These are phyloP conservation scores for Rhynchospora tenuis DNA, from an alignment of 176 grass and related monocot species.

Conservation along the genomic window DNA sequence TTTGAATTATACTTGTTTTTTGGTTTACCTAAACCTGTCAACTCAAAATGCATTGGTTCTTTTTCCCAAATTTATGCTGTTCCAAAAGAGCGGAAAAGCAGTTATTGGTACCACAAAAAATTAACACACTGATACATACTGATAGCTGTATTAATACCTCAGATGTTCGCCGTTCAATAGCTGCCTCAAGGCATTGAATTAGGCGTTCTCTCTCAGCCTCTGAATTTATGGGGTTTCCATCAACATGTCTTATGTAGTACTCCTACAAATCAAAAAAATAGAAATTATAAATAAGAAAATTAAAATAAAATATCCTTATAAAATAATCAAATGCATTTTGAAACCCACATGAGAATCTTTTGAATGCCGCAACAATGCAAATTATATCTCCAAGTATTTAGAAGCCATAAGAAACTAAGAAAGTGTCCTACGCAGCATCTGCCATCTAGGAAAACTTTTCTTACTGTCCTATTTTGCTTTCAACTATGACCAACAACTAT, in stretches of 20 bases:
- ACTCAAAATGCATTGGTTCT: too few species aligned
- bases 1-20: background rate
- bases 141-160: slow-evolving; percentile 23
- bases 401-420: background rate
- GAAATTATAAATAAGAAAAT: background rate
- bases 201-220: slow-evolving; percentile 53
- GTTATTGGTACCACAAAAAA: background rate
- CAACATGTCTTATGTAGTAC: slow-evolving; percentile 76
- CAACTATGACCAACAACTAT: background rate
- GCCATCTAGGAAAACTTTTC: background rate
- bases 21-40: too few species aligned
- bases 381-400: background rate
- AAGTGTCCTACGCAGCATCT: background rate
- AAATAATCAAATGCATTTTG: background rate
- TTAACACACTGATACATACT: background rate
- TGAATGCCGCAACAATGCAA: background rate
- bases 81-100: background rate
- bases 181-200: slow-evolving; percentile 63
- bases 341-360: background rate
- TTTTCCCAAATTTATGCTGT: too few species aligned
- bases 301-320: background rate
- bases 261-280: slow-evolving; percentile 29
- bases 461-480: background rate
- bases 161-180: slow-evolving; percentile 59
- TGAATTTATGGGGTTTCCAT: slow-evolving; percentile 44